Evolutionary conservation across 208 protist genomes (phyloP), one percentile per base, ranked within the genome.

Genomic region (Crithidia fasciculata): DNA sequence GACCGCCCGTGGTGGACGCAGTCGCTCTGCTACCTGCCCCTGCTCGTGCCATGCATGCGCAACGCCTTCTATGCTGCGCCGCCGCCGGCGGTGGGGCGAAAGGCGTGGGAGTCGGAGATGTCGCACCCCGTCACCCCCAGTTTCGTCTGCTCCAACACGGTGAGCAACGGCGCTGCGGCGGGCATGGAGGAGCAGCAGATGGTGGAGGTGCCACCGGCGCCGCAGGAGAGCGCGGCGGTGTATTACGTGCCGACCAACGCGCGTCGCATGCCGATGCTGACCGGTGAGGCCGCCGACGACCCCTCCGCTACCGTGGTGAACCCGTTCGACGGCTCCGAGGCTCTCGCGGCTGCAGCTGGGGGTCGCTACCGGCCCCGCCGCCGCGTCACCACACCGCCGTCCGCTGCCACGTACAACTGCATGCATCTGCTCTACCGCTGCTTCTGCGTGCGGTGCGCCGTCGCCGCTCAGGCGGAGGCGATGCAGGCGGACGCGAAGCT

Each of bases 391-490:
- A 8, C 45, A 49, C 4, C 50, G 3, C 39, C 45, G 49, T 37
- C 37, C 5, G 47, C 50, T 18, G 39, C 63, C 7, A 9, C 36
- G 40, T 9, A 67, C 3, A 64, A 72, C 13, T 80, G 52, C 36
- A 43, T 60, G 4, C 79, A 88, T 58, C 70, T 88, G 36, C 59
- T 86, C 15, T 79, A 81, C 49, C 81, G 87, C 5, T 69, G 64
- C 44, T 95, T 86, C 64, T 95, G 85, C 55, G 62, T 89, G 4
- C 85, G 87, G 18, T 95, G 90, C 75, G 76, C 81, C 72, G 55
- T 95, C 36, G 87, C 88, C 4, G 69, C 82, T 5, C 86, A 89
- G 69, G 86, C 82, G 36, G 50, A 81, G 45, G 59, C 89, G n/a
- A 71, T 93, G 36, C 84, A 85, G 57, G 36, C 58, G 13, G 87